Evolutionary conservation across 331 rosid genomes (phyloP), one percentile per base, ranked within the genome.

Genomic region (Malus hybrid): DNA sequence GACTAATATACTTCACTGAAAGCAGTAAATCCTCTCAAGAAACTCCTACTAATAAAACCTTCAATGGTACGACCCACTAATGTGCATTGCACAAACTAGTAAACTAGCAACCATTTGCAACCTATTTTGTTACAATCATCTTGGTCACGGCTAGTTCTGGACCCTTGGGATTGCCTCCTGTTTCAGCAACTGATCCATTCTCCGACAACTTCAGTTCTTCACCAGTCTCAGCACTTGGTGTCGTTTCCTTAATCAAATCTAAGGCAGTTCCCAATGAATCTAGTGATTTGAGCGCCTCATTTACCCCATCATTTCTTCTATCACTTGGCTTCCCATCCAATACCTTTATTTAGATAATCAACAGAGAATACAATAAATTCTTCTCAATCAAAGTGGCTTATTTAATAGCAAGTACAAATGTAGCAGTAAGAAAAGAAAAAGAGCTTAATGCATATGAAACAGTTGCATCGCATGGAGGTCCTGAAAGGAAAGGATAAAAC

Each of bases 171-270:
- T 34, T 65, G 31, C 74, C 85, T 73, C 76, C 82, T 77, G 73
- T 59, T 82, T 69, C 80, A 10, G 69, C 65, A 55, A 39, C 80
- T 14, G 77, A 52, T 39, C 80, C 85, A 29, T 82, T 74, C 73
- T 69, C 79, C 20, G 46, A 59, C 32, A 20, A 64, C 77, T 74
- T 77, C 55, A 55, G 19, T 7, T 81, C 71, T 32, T 78, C 80
- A 65, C 74, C 65, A 11, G 32, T 33, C 55, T 65, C 73, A 52
- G 33, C 54, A 29, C 31, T n/a, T 29, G 32, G 29, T 19, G 70
- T 62, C 28, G 70, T 46, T 74, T 28, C 70, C 62, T 46, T 44
- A 20, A 55, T 57, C 77, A 29, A 46, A 63, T 44, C 48, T 54
- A 74, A 46, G 11, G 62, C 42, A 74, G 46, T 44, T 62, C 70